Percentiles rank a stretch among this genome's conserved stretches.
These are phyloP conservation scores for Sergeia podlipaevii DNA, from an alignment of 208 protist genomes.

Conservation along the genomic window DNA sequence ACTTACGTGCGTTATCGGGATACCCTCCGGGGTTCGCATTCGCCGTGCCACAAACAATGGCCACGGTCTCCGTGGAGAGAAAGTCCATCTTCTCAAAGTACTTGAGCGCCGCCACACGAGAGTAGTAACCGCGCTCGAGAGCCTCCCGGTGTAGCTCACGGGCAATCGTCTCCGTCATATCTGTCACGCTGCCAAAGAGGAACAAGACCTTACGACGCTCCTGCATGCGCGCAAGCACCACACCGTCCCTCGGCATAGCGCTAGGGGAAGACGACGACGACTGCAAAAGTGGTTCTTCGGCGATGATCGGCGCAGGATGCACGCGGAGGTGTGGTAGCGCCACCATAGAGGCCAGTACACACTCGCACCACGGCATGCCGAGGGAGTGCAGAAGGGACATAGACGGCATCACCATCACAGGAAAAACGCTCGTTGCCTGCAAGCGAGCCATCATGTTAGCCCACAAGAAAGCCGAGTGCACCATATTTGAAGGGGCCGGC, in stretches of 20 bases:
- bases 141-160: slow-evolving; percentile 45
- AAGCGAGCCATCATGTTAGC: slow-evolving; percentile 22
- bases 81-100: slow-evolving; percentile 50
- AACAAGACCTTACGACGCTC: slow-evolving; percentile 30
- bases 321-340: slow-evolving; percentile 1
- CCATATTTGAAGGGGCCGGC: slow-evolving; percentile 10
- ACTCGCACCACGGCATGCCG: slow-evolving; percentile 41
- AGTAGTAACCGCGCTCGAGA: slow-evolving; percentile 22
- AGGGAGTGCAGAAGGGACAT: slow-evolving; percentile 46
- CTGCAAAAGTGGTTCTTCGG: background rate
- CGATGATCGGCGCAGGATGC: background rate
- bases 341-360: slow-evolving; percentile 29
- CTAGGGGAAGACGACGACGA: background rate
- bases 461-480: slow-evolving; percentile 30
- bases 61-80: slow-evolving; percentile 28
- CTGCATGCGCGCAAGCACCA: background rate
- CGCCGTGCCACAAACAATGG: slow-evolving; percentile 54
- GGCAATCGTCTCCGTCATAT: slow-evolving; percentile 50
- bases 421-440: slow-evolving; percentile 53
- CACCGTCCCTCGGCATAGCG: background rate
- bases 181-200: slow-evolving; percentile 49
- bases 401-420: slow-evolving; percentile 37
- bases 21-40: slow-evolving; percentile 35
- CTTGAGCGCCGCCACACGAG: slow-evolving; percentile 39
- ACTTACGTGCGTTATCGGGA: slow-evolving; percentile 45